Conservation (phyloP, 2,329 filamentous ascomycete genomes). For the Basipetospora chlamydospora region DNA sequence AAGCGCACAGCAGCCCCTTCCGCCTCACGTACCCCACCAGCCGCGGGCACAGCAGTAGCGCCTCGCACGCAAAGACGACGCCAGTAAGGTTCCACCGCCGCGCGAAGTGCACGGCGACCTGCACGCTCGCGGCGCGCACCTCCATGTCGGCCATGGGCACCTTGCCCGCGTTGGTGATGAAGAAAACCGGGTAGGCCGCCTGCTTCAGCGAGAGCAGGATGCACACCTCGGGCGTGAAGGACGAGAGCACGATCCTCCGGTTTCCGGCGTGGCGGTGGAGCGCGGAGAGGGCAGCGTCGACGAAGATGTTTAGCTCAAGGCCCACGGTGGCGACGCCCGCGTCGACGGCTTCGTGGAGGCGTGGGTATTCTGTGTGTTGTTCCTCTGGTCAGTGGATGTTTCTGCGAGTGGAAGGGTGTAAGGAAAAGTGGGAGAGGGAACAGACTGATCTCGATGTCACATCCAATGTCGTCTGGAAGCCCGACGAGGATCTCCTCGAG, state of each 20-base stretch:
- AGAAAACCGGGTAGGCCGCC: slow-evolving; percentile 17
- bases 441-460: slow-evolving; percentile 26
- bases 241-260: slow-evolving; percentile 19
- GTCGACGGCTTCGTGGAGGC: slow-evolving; percentile 20
- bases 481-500: slow-evolving; percentile 20
- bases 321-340: slow-evolving; percentile 18
- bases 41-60: slow-evolving; percentile 20
- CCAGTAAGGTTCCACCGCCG: slow-evolving; percentile 21
- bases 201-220: slow-evolving; percentile 19
- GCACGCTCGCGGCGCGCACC: slow-evolving; percentile 19
- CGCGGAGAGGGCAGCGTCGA: slow-evolving; percentile 20
- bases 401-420: not conserved
- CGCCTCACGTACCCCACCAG: slow-evolving; percentile 19
- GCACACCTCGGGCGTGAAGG: slow-evolving; percentile 21
- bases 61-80: slow-evolving; percentile 20
- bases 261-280: slow-evolving; percentile 12
- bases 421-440: slow-evolving; percentile 4
- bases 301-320: slow-evolving; percentile 23
- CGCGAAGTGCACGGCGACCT: slow-evolving; percentile 22
- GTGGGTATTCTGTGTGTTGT: slow-evolving; percentile 25
- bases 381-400: not conserved
- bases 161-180: slow-evolving; percentile 18
- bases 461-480: slow-evolving; percentile 20
- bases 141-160: slow-evolving; percentile 16
- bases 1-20: slow-evolving; percentile 18